Base-by-base conservation (phyloP, 1,139 yeast genomes). In the Entelexis paramagnoliae region DNA sequence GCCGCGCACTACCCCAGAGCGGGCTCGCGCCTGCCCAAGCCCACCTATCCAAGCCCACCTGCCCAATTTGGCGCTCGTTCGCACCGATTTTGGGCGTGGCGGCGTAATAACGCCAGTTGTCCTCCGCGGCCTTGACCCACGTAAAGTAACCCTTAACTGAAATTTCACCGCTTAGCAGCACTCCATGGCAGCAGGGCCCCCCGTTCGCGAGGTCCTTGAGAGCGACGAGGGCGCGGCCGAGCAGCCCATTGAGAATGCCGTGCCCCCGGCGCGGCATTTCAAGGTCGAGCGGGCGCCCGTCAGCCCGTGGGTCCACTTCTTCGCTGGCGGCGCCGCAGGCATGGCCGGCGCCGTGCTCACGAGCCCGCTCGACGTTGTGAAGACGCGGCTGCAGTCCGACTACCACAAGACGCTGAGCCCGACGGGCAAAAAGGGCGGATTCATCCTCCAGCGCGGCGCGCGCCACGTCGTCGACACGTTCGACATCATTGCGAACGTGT, bases 311-410 rank as follows among this genome's bases (percentile, higher is more conserved):
- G 87, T 89, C 8, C 96, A 89, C 68, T 91, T 89, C 65, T 85
- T 89, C n/a, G 96, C 98, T n/a, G 98, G 98, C 40, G 98, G 97
- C 4, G 58, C 85, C 28, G 98, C 97, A 35, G 99, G 98, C 11
- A 91, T 91, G 95, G 86, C 93, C 19, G 99, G 98, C 17, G 96
- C 98, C 1, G 70, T 89, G 2, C 81, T 81, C 52, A 93, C 98
- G 0, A 83, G 95, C 61, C 99, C 99, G 0, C 76, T 93, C 57
- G 99, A 93, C 68, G 96, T 93, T 51, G 95, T 93, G 46, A 93
- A 93, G 65, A 93, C 99, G 0, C 76, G 99, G 61, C 72, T 93
- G 52, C 99, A 93, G 66, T 83, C 95, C 53, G 95, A 89, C 64
- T 86, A 81, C 17, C 82, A 79, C 42, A 14, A 28, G 5, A 16